phyloP scores from a whole-genome alignment of 176 grass and related monocot species.

The Rhynchospora tenuis region DNA sequence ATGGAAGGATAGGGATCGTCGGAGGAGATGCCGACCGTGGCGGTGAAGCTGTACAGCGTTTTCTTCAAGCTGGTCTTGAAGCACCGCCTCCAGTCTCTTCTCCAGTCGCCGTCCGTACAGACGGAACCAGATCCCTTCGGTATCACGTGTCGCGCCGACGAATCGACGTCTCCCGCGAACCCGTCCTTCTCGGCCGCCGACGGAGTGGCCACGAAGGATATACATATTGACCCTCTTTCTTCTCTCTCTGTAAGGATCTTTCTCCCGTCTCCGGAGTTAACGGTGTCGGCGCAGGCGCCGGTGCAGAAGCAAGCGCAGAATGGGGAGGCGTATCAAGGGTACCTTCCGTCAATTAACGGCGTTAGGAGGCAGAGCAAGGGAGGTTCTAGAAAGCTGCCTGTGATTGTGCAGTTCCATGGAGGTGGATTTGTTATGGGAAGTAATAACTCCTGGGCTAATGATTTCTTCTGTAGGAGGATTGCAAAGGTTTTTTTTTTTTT shows the following conservation, averaged over 20 bases:
- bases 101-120: neutral
- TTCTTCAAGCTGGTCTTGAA: slow-evolving; percentile 92
- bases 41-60: slow-evolving; percentile 92
- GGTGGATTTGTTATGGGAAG: slow-evolving; percentile 71
- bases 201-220: slow-evolving; percentile 73
- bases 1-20: slow-evolving; percentile 15
- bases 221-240: slow-evolving; percentile 70
- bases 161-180: slow-evolving; percentile 60
- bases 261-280: slow-evolving; percentile 41
- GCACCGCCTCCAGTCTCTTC: slow-evolving; percentile 71
- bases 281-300: slow-evolving; percentile 24
- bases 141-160: slow-evolving; percentile 54
- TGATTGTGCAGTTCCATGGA: slow-evolving; percentile 88
- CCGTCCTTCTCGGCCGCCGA: slow-evolving; percentile 58
- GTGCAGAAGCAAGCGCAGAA: slow-evolving; percentile 41
- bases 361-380: neutral
- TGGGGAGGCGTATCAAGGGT: slow-evolving; percentile 39
- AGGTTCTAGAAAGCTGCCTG: slow-evolving; percentile 43
- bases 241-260: slow-evolving; percentile 63
- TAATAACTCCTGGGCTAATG: slow-evolving; percentile 58
- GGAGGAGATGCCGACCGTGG: slow-evolving; percentile 63
- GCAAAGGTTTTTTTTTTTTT: slow-evolving; percentile 39
- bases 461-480: slow-evolving; percentile 78
- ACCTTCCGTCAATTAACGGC: slow-evolving; percentile 47
- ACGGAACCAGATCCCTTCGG: slow-evolving; percentile 30